Evolutionary conservation across 495 filamentous ascomycete genomes (phyloP).

Genomic region (Xylaria nigripes): DNA sequence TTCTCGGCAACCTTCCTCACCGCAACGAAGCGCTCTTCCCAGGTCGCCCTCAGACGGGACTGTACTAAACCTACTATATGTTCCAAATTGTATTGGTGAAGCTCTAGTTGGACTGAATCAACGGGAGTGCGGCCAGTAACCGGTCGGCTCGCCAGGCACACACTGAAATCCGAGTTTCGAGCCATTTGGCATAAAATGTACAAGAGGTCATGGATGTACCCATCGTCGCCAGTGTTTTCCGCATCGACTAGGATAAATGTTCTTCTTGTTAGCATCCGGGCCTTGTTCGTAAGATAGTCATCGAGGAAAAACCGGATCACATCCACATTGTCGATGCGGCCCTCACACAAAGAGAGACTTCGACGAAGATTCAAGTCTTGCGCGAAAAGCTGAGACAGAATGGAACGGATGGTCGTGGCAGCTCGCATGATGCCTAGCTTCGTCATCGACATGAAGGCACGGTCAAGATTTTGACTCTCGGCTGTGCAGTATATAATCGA

Average conservation of each 20-base stretch:
- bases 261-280: conserved; percentile 21
- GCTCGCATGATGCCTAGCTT: neutral
- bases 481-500: conserved; percentile 24
- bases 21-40: conserved; percentile 25
- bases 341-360: conserved; percentile 18
- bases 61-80: conserved; percentile 30
- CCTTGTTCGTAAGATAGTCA: conserved; percentile 25
- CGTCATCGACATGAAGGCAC: neutral
- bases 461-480: conserved; percentile 18
- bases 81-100: conserved; percentile 29
- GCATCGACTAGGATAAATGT: conserved; percentile 33
- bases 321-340: conserved; percentile 24
- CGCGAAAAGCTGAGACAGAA: conserved; percentile 28
- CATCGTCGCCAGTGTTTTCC: conserved; percentile 21
- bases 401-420: conserved; percentile 25
- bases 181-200: conserved; percentile 25
- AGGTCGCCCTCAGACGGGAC: conserved; percentile 26
- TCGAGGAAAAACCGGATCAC: conserved; percentile 31
- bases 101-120: conserved; percentile 23
- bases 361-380: conserved; percentile 27
- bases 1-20: conserved; percentile 25
- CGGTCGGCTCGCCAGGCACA: conserved; percentile 24
- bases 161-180: conserved; percentile 31
- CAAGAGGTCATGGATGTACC: conserved; percentile 27
- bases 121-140: conserved; percentile 16